Percentiles rank a stretch among this genome's conserved stretches.
Evolutionary conservation across 1,284 basidiomycete genomes (phyloP).

Genomic region (Malassezia obtusa): DNA sequence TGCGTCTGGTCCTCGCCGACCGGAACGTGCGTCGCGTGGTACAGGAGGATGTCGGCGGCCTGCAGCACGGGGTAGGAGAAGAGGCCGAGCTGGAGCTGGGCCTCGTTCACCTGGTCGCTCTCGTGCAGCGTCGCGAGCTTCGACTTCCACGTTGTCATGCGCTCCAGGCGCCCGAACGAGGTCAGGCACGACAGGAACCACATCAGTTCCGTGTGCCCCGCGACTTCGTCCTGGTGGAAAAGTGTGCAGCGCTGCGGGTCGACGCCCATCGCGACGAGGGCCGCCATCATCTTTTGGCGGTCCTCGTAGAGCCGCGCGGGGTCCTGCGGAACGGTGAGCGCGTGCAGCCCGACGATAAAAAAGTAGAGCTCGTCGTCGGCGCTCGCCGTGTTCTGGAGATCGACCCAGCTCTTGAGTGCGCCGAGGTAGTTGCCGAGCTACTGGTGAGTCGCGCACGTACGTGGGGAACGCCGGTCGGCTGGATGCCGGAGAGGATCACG

Average conservation of each 20-base stretch:
- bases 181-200: slow-evolving; percentile 83
- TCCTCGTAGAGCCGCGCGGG: slow-evolving; percentile 23
- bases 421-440: slow-evolving; percentile 90
- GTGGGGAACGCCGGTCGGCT: slow-evolving; percentile 75
- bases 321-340: slow-evolving; percentile 49
- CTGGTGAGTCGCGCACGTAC: not conserved
- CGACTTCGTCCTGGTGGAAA: slow-evolving; percentile 83
- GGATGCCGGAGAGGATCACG: slow-evolving; percentile 66
- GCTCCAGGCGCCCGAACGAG: slow-evolving; percentile 66
- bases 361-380: slow-evolving; percentile 57
- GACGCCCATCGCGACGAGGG: slow-evolving; percentile 72
- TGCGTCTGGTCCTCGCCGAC: slow-evolving; percentile 92
- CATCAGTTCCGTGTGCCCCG: slow-evolving; percentile 73
- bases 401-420: slow-evolving; percentile 77
- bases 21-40: slow-evolving; percentile 83
- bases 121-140: slow-evolving; percentile 66
- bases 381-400: slow-evolving; percentile 59
- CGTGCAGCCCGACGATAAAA: slow-evolving; percentile 64
- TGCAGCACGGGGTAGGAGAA: slow-evolving; percentile 88
- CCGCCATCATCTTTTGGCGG: slow-evolving; percentile 68
- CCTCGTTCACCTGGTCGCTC: slow-evolving; percentile 65
- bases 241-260: slow-evolving; percentile 67
- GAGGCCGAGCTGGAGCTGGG: slow-evolving; percentile 68
- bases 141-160: slow-evolving; percentile 96
- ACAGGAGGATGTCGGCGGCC: slow-evolving; percentile 81